Conservation (phyloP, 768 basidiomycete species). For the Infundibulicybe gibba region DNA sequence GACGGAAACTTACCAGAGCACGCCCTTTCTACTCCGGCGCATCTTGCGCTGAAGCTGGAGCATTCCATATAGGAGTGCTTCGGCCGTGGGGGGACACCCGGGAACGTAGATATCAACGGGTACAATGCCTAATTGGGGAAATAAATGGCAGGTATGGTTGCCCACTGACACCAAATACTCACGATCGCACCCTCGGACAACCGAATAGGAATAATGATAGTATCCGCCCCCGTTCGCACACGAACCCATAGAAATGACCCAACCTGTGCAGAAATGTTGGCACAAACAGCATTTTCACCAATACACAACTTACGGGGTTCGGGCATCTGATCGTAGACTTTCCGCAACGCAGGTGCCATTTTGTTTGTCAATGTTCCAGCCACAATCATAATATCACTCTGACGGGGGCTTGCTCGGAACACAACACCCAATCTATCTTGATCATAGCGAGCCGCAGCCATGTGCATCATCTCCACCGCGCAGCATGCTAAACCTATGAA, state of each 20-base stretch:
- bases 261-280: conserved; percentile 46
- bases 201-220: conserved; percentile 98
- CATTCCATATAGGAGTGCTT: conserved; percentile 95
- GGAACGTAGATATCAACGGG: conserved; percentile 99
- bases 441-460: conserved; percentile 98
- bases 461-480: conserved; percentile 99
- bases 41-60: conserved; percentile 96
- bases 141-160: too few relatives aligned
- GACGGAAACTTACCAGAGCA: conserved; percentile 64
- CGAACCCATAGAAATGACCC: conserved; percentile 99
- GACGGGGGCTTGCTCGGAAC: conserved; percentile 98
- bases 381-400: conserved; percentile 98
- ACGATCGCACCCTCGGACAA: conserved; percentile 98
- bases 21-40: conserved; percentile 81
- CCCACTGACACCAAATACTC: conserved; percentile 23
- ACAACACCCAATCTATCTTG: conserved; percentile 97
- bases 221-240: conserved; percentile 98
- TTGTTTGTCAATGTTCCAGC: conserved; percentile 99
- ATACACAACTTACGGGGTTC: conserved; percentile 68
- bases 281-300: not conserved
- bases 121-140: conserved; percentile 66
- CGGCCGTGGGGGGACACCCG: conserved; percentile 93
- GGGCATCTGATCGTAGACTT: conserved; percentile 98
- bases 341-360: conserved; percentile 97
- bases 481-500: conserved; percentile 89